Percentiles rank a stretch among this genome's conserved stretches.
Conservation (phyloP, 192 early-diverging fungal genomes). For the Phlyctochytrium bullatum region DNA sequence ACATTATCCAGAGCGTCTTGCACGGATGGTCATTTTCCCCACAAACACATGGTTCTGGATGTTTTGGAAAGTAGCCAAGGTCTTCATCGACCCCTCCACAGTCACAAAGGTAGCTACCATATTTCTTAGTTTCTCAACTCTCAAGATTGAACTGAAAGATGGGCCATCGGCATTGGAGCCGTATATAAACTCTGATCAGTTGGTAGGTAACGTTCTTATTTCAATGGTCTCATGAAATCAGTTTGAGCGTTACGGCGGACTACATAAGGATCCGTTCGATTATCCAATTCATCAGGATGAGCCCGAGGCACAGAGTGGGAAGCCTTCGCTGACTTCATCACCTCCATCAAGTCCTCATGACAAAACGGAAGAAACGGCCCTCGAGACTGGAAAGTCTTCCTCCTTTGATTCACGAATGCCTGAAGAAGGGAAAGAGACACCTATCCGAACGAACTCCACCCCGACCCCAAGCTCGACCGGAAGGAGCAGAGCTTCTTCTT, state of each 20-base stretch:
- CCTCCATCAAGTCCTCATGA: too few relatives aligned
- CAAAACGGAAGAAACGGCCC: too few relatives aligned
- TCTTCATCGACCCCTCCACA: constrained; percentile 23
- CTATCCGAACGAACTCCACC: too few relatives aligned
- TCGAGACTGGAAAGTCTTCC: too few relatives aligned
- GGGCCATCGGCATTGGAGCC: neutral
- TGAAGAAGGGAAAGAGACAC: too few relatives aligned
- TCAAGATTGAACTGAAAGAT: neutral
- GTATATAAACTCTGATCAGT: neutral
- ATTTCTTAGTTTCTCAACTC: neutral
- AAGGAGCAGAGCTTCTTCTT: neutral
- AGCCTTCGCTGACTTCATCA: too few relatives aligned
- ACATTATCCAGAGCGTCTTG: constrained; percentile 38
- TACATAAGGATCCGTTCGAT: constrained; percentile 28
- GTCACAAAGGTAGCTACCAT: constrained; percentile 29
- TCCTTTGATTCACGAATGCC: too few relatives aligned
- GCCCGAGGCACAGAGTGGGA: too few relatives aligned
- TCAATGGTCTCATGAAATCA: neutral
- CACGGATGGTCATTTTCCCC: constrained; percentile 34
- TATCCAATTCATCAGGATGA: too few relatives aligned
- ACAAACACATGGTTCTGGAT: constrained; percentile 41
- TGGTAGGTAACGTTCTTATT: neutral
- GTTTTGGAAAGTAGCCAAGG: constrained; percentile 31
- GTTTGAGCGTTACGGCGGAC: constrained; percentile 31
- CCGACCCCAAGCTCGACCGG: too few relatives aligned